Evolutionary conservation across 192 early-diverging fungal species (phyloP), one percentile per base, ranked within the genome.

Genomic region (Physocladia obscura): DNA sequence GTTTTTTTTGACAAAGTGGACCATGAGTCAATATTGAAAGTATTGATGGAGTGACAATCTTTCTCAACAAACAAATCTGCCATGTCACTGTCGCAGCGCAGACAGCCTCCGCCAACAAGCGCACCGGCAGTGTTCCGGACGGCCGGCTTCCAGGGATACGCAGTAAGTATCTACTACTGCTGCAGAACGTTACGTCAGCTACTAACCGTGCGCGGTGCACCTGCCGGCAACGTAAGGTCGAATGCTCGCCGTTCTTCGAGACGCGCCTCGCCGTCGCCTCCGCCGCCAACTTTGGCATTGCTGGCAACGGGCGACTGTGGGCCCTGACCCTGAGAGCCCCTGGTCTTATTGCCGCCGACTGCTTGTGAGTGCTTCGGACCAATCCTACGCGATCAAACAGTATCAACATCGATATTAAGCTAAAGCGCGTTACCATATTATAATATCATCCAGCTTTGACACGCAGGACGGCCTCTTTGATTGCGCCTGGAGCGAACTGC

Each of bases 401-500:
- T 49, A 17, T 57, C 24, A 24, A 0, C 3, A 57, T 30, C 55
- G 21, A 24, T 26, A 6, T 24, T 30, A 11, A 21, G 4, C 54
- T 21, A 8, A 57, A 2, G 3, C 44, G n/a, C n/a, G 15, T 17
- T 17, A 13, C 52, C 11, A 19, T 22, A 15, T 26, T 55, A 19
- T 29, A 13, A 27, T 26, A 34, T 24, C n/a, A 17, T 54, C 60
- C 57, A 93, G 92, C 37, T 99, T 89, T 74, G 97, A 98, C 69
- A 97, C 96, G 2, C 95, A 97, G 79, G 97, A 99, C 74, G 96
- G 94, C 4, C 75, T 98, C 4, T 99, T 93, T 77, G 97, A 99
- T 77, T 75, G 90, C 35, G 87, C 90, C 32, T 99, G 97, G 97
- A 95, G 90, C 75, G 97, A 99, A 76, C 63, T 87, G 15, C 92